These are phyloP conservation scores for Punctularia strigosozonata DNA, from an alignment of 768 basidiomycete genomes.

Conservation along the genomic window DNA sequence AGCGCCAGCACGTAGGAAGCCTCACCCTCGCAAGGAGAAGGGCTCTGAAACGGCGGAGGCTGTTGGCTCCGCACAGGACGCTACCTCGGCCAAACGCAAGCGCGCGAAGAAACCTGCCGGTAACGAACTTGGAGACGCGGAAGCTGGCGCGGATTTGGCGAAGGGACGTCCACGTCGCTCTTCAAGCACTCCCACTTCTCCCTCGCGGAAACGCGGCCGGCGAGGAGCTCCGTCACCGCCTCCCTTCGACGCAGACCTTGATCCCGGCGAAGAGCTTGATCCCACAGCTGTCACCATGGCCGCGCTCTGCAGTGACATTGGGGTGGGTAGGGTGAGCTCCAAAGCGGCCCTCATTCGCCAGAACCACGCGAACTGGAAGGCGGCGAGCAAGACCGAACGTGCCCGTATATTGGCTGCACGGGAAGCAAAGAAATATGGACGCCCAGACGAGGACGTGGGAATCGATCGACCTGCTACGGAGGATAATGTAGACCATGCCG, in stretches of 20 bases:
- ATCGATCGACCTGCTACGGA: constrained; percentile 8
- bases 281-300: constrained; percentile 84
- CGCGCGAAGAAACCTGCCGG: too few species aligned
- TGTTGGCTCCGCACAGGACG: too few species aligned
- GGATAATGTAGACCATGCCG: neutral
- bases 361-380: constrained; percentile 66
- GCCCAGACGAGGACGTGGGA: constrained; percentile 35
- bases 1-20: too few species aligned
- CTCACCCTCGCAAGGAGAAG: too few species aligned
- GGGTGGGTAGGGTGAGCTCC: constrained; percentile 68
- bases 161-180: too few species aligned
- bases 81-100: too few species aligned
- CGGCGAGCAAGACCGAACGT: constrained; percentile 53
- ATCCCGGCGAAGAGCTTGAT: constrained; percentile 68
- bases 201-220: constrained; percentile 16
- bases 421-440: constrained; percentile 71
- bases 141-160: too few species aligned
- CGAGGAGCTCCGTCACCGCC: constrained; percentile 38
- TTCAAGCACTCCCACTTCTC: too few species aligned
- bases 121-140: too few species aligned
- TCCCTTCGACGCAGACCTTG: constrained; percentile 43
- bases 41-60: too few species aligned
- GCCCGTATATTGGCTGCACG: constrained; percentile 47
- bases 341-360: constrained; percentile 62
- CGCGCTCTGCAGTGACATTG: constrained; percentile 62